Conservation (phyloP, 106 monocot genomes). For the Xerophyta viscosa region DNA sequence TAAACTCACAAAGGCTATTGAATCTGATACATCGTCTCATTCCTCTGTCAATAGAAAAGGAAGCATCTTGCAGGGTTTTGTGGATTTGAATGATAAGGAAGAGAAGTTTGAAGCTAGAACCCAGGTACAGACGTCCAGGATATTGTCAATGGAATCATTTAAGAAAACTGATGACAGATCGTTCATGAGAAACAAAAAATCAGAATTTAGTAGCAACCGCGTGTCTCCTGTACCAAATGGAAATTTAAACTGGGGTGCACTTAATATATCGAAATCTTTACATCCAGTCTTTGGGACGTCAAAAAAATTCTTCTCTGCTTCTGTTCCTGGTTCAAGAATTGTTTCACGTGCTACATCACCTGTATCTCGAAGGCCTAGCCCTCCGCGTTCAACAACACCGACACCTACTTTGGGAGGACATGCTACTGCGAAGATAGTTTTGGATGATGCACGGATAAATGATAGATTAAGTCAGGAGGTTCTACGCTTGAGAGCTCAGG, state of each 20-base stretch:
- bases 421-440: slow-evolving; percentile 47
- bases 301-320: slow-evolving; percentile 88
- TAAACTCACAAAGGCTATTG: slow-evolving; percentile 60
- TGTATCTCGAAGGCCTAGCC: slow-evolving; percentile 69
- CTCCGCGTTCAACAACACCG: slow-evolving; percentile 90
- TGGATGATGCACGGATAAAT: slow-evolving; percentile 50
- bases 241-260: slow-evolving; percentile 52
- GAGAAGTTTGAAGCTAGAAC: slow-evolving; percentile 60
- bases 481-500: slow-evolving; percentile 73
- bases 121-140: slow-evolving; percentile 44
- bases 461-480: slow-evolving; percentile 73
- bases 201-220: slow-evolving; percentile 78
- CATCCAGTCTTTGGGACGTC: slow-evolving; percentile 94
- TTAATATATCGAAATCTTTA: slow-evolving; percentile 74
- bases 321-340: slow-evolving; percentile 95
- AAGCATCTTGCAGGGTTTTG: slow-evolving; percentile 27
- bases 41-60: slow-evolving; percentile 43
- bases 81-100: slow-evolving; percentile 58
- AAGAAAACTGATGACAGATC: slow-evolving; percentile 55
- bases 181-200: slow-evolving; percentile 75
- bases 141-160: slow-evolving; percentile 80
- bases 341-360: slow-evolving; percentile 94
- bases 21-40: slow-evolving; percentile 48
- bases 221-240: slow-evolving; percentile 82
- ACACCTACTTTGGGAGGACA: slow-evolving; percentile 86